These are phyloP conservation scores for Arabidopsis thaliana DNA, from an alignment of 345 rosid genomes.

Conservation along the genomic window DNA sequence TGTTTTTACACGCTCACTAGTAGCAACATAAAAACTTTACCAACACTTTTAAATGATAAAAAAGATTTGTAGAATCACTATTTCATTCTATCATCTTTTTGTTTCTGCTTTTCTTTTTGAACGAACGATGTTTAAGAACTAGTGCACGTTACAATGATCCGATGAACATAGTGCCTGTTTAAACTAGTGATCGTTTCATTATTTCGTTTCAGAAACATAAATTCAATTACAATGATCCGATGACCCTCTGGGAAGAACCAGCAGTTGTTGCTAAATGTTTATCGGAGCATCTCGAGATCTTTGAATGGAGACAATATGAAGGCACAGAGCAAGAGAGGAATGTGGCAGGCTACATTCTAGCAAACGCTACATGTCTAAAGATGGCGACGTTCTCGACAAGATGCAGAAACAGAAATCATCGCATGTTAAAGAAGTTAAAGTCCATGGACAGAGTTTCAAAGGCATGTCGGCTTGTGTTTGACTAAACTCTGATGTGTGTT, in stretches of 20 bases:
- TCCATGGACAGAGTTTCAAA: constrained; percentile 16
- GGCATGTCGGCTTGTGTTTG: constrained; percentile 5
- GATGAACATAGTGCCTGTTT: too few relatives aligned
- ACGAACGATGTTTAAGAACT: too few relatives aligned
- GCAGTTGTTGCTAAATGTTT: constrained; percentile 7
- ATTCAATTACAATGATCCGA: background rate
- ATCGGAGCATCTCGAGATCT: constrained; percentile 12
- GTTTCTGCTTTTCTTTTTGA: too few relatives aligned
- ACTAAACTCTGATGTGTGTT: constrained; percentile 18
- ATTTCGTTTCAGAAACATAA: constrained; percentile 20
- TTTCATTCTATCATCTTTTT: too few relatives aligned
- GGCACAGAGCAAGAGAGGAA: constrained; percentile 18
- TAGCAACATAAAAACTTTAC: background rate
- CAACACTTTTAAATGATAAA: background rate
- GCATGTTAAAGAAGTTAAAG: constrained; percentile 13
- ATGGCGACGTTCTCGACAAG: constrained; percentile 20
- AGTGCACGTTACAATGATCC: too few relatives aligned
- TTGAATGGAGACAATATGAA: constrained; percentile 34
- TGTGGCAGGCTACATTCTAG: constrained; percentile 26
- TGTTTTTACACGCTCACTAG: background rate
- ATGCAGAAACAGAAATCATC: background rate
- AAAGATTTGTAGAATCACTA: background rate
- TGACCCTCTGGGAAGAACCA: background rate
- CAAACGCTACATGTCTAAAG: constrained; percentile 31
- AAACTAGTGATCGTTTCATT: too few relatives aligned